Percentiles rank a stretch among this genome's conserved stretches.
phyloP scores from a whole-genome alignment of 106 monocot species.

The Ottelia alismoides region DNA sequence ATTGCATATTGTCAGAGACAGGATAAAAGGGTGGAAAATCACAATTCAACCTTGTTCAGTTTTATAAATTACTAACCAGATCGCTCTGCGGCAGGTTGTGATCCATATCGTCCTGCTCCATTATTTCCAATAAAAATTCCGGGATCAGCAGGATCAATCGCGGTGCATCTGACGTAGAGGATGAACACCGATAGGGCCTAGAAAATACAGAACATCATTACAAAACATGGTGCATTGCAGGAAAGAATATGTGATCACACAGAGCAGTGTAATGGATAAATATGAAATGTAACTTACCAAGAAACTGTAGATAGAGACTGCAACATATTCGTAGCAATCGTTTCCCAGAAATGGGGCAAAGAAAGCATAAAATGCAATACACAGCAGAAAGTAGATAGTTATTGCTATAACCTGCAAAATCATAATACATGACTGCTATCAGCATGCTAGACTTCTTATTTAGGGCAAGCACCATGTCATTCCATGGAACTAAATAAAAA shows the following conservation, averaged over 20 bases:
- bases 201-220: not conserved
- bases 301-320: conserved; percentile 37
- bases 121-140: conserved; percentile 25
- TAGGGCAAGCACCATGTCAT: not conserved
- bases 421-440: too few species aligned
- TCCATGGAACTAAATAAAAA: too few species aligned
- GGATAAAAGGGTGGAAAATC: too few species aligned
- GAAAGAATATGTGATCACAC: too few species aligned
- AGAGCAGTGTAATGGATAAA: too few species aligned
- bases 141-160: conserved; percentile 72
- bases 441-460: not conserved
- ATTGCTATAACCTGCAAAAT: conserved; percentile 63
- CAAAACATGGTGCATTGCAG: too few species aligned
- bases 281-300: conserved; percentile 49
- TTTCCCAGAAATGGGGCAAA: conserved; percentile 74
- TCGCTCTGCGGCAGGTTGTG: conserved; percentile 6
- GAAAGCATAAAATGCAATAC: conserved; percentile 67
- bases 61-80: conserved; percentile 10
- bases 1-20: too few species aligned
- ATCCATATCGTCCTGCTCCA: conserved; percentile 15
- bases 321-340: conserved; percentile 34
- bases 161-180: conserved; percentile 73
- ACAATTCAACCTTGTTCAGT: too few species aligned
- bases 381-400: conserved; percentile 56
- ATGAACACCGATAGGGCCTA: conserved; percentile 54